phyloP scores from a whole-genome alignment of 495 filamentous ascomycete species.

The Peziza echinospora region DNA sequence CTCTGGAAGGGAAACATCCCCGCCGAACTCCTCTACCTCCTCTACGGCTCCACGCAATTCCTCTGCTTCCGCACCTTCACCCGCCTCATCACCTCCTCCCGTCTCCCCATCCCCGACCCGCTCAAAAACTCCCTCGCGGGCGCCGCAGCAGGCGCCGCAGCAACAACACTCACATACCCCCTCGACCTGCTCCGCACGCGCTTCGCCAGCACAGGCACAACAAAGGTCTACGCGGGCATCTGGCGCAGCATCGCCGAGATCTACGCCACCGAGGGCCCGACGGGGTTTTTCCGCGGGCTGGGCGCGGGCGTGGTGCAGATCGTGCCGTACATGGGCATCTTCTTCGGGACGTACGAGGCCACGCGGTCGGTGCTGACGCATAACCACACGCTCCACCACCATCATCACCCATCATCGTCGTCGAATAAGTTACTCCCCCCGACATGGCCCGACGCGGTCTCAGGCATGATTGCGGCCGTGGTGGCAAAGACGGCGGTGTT shows the following conservation, averaged over 20 bases:
- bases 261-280: conserved; percentile 42
- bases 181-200: conserved; percentile 83
- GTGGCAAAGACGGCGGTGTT: conserved; percentile 76
- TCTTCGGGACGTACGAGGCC: conserved; percentile 75
- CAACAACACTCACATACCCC: conserved; percentile 74
- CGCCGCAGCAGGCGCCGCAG: conserved; percentile 53
- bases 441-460: conserved; percentile 56
- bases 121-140: conserved; percentile 58
- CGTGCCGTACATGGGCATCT: conserved; percentile 87
- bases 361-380: conserved; percentile 12
- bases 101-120: conserved; percentile 31
- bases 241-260: conserved; percentile 48
- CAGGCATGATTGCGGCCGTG: conserved; percentile 57
- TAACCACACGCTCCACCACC: conserved; percentile 22
- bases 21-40: conserved; percentile 79
- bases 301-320: conserved; percentile 64
- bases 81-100: conserved; percentile 29
- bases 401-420: background rate
- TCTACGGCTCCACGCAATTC: conserved; percentile 78
- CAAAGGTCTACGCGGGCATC: conserved; percentile 30
- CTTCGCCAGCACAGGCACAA: conserved; percentile 83
- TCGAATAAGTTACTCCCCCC: too few relatives aligned
- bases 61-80: conserved; percentile 59
- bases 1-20: conserved; percentile 98
- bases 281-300: conserved; percentile 72